Conservation (phyloP, 129 eudicot species). For the Artemisia tridentata region DNA sequence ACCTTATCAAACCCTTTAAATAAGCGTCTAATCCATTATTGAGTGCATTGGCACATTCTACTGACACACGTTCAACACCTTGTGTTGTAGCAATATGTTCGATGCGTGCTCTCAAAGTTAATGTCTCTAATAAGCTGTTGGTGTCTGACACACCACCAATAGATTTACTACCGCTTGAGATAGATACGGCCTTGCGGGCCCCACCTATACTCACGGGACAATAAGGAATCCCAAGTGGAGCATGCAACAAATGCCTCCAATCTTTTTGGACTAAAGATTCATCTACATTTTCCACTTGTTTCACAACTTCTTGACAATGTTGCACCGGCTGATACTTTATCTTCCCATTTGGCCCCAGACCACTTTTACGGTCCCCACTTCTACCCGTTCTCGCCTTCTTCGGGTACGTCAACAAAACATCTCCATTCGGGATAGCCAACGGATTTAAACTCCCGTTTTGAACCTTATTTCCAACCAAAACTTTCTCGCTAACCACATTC, state of each 20-base stretch:
- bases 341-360: constrained; percentile 60
- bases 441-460: constrained; percentile 53
- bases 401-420: constrained; percentile 53
- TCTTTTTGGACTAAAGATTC: constrained; percentile 33
- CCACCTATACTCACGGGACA: constrained; percentile 61
- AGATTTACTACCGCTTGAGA: constrained; percentile 22
- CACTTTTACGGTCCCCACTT: constrained; percentile 53
- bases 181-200: constrained; percentile 50
- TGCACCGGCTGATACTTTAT: constrained; percentile 40
- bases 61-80: constrained; percentile 78
- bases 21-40: constrained; percentile 68
- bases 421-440: constrained; percentile 62
- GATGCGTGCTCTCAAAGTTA: constrained; percentile 60
- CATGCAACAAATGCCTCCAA: constrained; percentile 52
- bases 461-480: constrained; percentile 38
- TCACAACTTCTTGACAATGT: constrained; percentile 49
- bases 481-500: constrained; percentile 69
- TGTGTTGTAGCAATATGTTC: constrained; percentile 60
- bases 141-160: constrained; percentile 35
- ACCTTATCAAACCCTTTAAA: constrained; percentile 73
- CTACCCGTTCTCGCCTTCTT: constrained; percentile 61
- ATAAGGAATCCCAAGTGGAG: constrained; percentile 90
- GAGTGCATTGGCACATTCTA: constrained; percentile 61
- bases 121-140: constrained; percentile 58
- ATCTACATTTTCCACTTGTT: constrained; percentile 26